Evolutionary conservation across 306 rosid genomes (phyloP), one percentile per base, ranked within the genome.

Genomic region (Aeschynomene evenia): DNA sequence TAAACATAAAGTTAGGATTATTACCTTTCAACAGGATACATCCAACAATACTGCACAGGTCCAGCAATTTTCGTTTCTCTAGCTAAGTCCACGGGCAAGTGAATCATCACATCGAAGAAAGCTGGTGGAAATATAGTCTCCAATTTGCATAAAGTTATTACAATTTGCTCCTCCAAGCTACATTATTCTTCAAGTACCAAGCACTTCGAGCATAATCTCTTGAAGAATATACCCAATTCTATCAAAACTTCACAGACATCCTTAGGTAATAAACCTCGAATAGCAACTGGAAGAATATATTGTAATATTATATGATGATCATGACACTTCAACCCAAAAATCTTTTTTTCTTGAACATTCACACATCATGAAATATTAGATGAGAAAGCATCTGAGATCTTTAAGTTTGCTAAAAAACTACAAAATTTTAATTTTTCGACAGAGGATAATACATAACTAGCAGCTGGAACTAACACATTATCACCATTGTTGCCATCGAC

Each of bases 21-120:
- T 42, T 46, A 72, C 51, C 69, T 60, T 36, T 59, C 37, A 46
- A 71, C 11, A 5, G 59, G 34, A 31, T 71, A 71, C 48, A 58
- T 58, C 68, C 58, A 56, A 5, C 16, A 4, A 48, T 46, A 72
- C 0, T 72, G 21, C 7, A 48, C 6, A 1, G 28, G 77, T 72
- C 53, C 24, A 9, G 0, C 52, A 9, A 34, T 22, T 14, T 20
- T 24, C 4, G 39, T 37, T 8, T 33, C 9, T 33, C 37, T 33
- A 33, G 37, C 29, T 26, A 60, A 34, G 57, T 63, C 55, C 3
- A 60, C 0, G 0, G 15, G 29, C 11, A 72, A 23, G 20, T 72
- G 53, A 9, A 72, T 28, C 29, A 10, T 36, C n/a, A 51, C 13
- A n/a, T n/a, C 20, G 16, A 62, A 72, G 12, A 71, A 72, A 0